phyloP scores from a whole-genome alignment of 768 basidiomycete genomes.

The Lanmaoa rubissima region DNA sequence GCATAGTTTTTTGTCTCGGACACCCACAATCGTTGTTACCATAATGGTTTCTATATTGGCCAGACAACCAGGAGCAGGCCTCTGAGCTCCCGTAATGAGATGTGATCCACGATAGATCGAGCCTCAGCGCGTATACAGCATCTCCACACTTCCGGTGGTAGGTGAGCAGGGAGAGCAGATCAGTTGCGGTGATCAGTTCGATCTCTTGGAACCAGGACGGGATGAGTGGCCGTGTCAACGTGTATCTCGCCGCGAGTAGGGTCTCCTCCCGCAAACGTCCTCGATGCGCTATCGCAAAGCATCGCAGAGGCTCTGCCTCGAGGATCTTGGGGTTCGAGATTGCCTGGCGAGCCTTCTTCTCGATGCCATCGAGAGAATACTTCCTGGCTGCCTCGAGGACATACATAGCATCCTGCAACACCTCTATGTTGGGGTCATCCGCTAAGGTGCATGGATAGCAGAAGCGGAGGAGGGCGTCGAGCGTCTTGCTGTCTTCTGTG shows the following conservation, averaged over 20 bases:
- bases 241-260: slow-evolving; percentile 1
- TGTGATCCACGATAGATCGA: slow-evolving; percentile 11
- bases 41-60: background rate
- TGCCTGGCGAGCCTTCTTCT: background rate
- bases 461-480: slow-evolving; percentile 25
- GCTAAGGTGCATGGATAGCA: slow-evolving; percentile 22
- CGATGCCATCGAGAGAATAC: background rate
- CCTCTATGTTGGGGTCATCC: slow-evolving; percentile 13
- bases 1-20: background rate
- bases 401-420: background rate
- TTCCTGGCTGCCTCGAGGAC: background rate
- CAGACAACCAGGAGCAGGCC: slow-evolving; percentile 13
- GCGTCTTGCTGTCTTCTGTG: slow-evolving; percentile 19
- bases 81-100: background rate
- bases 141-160: slow-evolving; percentile 19
- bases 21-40: no score
- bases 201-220: slow-evolving; percentile 26
- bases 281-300: background rate
- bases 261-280: background rate
- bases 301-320: background rate
- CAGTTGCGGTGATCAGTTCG: slow-evolving; percentile 21
- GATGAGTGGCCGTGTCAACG: slow-evolving; percentile 25
- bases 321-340: background rate
- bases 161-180: slow-evolving; percentile 22
- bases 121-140: slow-evolving; percentile 3